Conservation (phyloP, 140 eudicot species). For the Cichorium intybus region DNA sequence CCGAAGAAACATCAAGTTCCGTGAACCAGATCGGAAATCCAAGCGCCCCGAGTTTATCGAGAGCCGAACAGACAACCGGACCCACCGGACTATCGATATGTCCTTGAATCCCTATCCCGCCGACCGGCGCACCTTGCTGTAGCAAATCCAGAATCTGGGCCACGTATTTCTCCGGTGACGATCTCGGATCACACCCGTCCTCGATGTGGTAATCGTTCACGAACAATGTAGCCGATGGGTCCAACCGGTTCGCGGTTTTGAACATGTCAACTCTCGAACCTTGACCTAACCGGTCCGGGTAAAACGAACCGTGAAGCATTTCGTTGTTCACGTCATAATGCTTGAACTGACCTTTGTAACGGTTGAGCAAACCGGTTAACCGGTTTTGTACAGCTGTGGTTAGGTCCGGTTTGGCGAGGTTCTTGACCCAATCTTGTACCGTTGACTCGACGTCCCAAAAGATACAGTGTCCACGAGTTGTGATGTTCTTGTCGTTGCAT, state of each 20-base stretch:
- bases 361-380: constrained; percentile 58
- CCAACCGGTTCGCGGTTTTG: constrained; percentile 65
- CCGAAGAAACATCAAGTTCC: constrained; percentile 78
- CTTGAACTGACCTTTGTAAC: constrained; percentile 81
- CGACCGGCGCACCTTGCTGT: constrained; percentile 84
- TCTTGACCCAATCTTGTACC: constrained; percentile 74
- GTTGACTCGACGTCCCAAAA: constrained; percentile 87
- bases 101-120: constrained; percentile 90
- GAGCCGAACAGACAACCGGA: constrained; percentile 66
- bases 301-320: constrained; percentile 91
- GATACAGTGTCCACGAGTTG: constrained; percentile 86
- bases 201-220: constrained; percentile 89
- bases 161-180: constrained; percentile 76
- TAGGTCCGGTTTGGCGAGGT: constrained; percentile 50
- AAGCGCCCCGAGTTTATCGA: constrained; percentile 61
- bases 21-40: constrained; percentile 97
- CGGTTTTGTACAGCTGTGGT: constrained; percentile 75
- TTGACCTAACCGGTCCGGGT: constrained; percentile 59
- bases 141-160: constrained; percentile 61
- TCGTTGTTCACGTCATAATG: constrained; percentile 95
- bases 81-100: constrained; percentile 89
- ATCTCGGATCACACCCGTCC: constrained; percentile 68
- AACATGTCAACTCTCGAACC: constrained; percentile 71
- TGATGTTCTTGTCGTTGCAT: constrained; percentile 55
- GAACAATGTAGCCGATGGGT: constrained; percentile 67